Conservation (phyloP, 2,329 filamentous ascomycete species). For the Fusarium coicis region DNA sequence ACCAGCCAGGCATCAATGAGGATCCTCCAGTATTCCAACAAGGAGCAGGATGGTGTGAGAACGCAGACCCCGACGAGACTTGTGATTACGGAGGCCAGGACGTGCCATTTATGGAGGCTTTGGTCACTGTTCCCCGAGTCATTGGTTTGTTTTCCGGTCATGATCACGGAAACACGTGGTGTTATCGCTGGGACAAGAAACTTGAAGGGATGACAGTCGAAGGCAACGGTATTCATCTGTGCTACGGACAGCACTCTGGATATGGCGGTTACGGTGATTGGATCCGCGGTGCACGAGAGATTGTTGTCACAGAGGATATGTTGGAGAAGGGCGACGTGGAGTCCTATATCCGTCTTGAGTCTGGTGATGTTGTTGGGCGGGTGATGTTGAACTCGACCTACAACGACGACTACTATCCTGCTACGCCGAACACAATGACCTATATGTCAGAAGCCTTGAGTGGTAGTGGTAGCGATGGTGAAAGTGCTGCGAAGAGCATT, state of each 20-base stretch:
- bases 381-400: slow-evolving; percentile 70
- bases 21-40: slow-evolving; percentile 55
- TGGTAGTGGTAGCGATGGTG: background rate
- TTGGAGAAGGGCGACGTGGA: slow-evolving; percentile 57
- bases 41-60: slow-evolving; percentile 57
- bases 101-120: slow-evolving; percentile 69
- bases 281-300: slow-evolving; percentile 69
- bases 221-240: slow-evolving; percentile 60
- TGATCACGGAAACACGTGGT: slow-evolving; percentile 73
- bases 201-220: slow-evolving; percentile 48
- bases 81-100: slow-evolving; percentile 64
- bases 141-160: slow-evolving; percentile 72
- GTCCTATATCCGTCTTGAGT: slow-evolving; percentile 71
- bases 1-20: slow-evolving; percentile 58
- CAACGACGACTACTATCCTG: slow-evolving; percentile 64
- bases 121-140: slow-evolving; percentile 64
- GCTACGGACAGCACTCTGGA: slow-evolving; percentile 73
- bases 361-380: slow-evolving; percentile 60
- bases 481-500: background rate
- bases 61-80: slow-evolving; percentile 49
- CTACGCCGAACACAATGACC: slow-evolving; percentile 53
- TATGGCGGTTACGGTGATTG: slow-evolving; percentile 77
- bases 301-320: slow-evolving; percentile 58
- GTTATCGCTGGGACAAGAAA: slow-evolving; percentile 58
- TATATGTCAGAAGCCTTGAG: slow-evolving; percentile 17